Conservation (phyloP, 202 grass and related monocot species). For the Panicum virgatum region DNA sequence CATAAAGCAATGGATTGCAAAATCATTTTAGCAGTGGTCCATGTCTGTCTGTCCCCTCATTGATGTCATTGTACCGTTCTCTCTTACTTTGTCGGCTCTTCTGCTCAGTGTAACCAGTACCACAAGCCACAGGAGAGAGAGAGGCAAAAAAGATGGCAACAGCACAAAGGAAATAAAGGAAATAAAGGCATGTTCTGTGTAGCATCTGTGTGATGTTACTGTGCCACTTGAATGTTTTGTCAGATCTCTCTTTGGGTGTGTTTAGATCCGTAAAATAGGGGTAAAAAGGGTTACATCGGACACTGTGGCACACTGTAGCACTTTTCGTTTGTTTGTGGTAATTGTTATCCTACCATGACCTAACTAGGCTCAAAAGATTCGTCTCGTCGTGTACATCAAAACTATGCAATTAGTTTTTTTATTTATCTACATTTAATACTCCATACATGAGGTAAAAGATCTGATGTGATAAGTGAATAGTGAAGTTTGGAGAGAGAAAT, state of each 20-base stretch:
- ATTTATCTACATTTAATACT: no score
- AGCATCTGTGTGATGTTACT: slow-evolving; percentile 35
- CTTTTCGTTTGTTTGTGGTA: no score
- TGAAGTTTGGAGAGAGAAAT: no score
- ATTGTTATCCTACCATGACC: no score
- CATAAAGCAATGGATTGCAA: slow-evolving; percentile 73
- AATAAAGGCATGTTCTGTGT: slow-evolving; percentile 40
- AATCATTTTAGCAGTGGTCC: slow-evolving; percentile 57
- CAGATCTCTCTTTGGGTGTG: slow-evolving; percentile 7
- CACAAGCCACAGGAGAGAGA: background rate
- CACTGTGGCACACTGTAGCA: no score
- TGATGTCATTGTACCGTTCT: slow-evolving; percentile 22
- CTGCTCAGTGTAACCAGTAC: background rate
- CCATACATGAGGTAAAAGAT: no score
- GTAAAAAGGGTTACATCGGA: no score
- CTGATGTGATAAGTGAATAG: no score
- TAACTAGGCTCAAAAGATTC: no score
- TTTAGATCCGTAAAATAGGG: no score
- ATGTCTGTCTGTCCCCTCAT: slow-evolving; percentile 27
- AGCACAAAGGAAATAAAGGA: slow-evolving; percentile 35
- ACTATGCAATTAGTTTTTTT: no score
- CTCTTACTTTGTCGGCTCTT: slow-evolving; percentile 38
- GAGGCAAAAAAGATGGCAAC: slow-evolving; percentile 1
- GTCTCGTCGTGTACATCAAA: no score
- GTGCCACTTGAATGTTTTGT: slow-evolving; percentile 47